These are phyloP conservation scores for Naumovozyma baii DNA, from an alignment of 805 yeast species.

Conservation along the genomic window DNA sequence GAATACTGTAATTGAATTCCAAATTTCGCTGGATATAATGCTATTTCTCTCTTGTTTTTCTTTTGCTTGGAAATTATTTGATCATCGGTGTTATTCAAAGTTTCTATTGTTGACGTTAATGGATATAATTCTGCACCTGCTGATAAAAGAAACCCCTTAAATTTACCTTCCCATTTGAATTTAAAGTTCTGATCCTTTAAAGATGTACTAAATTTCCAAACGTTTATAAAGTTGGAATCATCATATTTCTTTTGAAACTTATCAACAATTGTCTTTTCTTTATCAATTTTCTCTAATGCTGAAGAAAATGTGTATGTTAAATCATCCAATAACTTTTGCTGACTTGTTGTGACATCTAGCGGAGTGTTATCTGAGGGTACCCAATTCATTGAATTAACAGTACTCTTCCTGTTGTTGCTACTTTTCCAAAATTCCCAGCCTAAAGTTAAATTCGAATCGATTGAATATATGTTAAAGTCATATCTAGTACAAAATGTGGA, in stretches of 20 bases:
- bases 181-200: conserved; percentile 51
- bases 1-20: conserved; percentile 28
- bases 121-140: conserved; percentile 51
- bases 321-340: conserved; percentile 19
- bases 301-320: conserved; percentile 26
- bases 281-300: conserved; percentile 23
- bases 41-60: conserved; percentile 1
- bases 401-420: background rate
- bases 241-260: conserved; percentile 43
- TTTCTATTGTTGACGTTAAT: conserved; percentile 9
- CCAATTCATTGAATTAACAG: background rate
- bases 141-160: conserved; percentile 66
- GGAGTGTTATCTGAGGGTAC: background rate
- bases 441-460: conserved; percentile 73
- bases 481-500: conserved; percentile 76
- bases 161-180: conserved; percentile 80
- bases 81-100: conserved; percentile 34
- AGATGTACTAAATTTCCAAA: conserved; percentile 64
- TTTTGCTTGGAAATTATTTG: background rate
- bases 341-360: conserved; percentile 11
- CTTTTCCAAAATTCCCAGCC: conserved; percentile 78
- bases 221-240: conserved; percentile 53
- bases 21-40: conserved; percentile 16
- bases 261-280: conserved; percentile 37
- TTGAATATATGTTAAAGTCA: conserved; percentile 85